Percentiles rank a stretch among this genome's conserved stretches.
phyloP scores from a whole-genome alignment of 108 stramenopile species.

The Discostella stelligeroides region DNA sequence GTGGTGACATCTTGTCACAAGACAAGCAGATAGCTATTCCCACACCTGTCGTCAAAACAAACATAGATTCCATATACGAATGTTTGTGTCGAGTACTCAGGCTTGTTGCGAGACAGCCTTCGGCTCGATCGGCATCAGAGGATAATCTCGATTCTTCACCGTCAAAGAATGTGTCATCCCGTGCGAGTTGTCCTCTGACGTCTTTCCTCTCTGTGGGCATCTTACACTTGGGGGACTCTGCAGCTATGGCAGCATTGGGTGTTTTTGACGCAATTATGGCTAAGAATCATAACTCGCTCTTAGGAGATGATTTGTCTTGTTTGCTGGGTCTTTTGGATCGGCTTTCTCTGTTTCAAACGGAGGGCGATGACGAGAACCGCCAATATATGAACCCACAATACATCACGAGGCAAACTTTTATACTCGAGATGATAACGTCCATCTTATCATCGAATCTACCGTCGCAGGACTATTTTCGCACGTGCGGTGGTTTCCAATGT shows the following conservation, averaged over 20 bases:
- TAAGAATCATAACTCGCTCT: slow-evolving; percentile 52
- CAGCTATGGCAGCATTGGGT: slow-evolving; percentile 56
- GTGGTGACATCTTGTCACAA: background rate
- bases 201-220: slow-evolving; percentile 62
- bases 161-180: slow-evolving; percentile 25
- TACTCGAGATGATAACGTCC: slow-evolving; percentile 57
- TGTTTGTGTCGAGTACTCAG: slow-evolving; percentile 47
- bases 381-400: slow-evolving; percentile 20
- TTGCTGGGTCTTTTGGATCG: slow-evolving; percentile 59
- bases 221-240: slow-evolving; percentile 66
- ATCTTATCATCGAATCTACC: slow-evolving; percentile 61
- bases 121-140: slow-evolving; percentile 23
- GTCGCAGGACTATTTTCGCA: slow-evolving; percentile 75
- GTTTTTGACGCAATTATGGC: slow-evolving; percentile 76
- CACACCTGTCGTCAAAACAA: slow-evolving; percentile 15
- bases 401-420: slow-evolving; percentile 35
- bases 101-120: slow-evolving; percentile 51
- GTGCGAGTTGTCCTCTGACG: slow-evolving; percentile 37
- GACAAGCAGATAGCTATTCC: slow-evolving; percentile 3
- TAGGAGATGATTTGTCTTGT: slow-evolving; percentile 63
- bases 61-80: slow-evolving; percentile 45
- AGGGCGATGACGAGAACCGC: background rate
- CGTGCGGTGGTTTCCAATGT: slow-evolving; percentile 69
- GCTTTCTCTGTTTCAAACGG: slow-evolving; percentile 32
- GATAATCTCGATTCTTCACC: slow-evolving; percentile 24